Conservation (phyloP, 2,329 filamentous ascomycete genomes). For the Fusarium sp. region DNA sequence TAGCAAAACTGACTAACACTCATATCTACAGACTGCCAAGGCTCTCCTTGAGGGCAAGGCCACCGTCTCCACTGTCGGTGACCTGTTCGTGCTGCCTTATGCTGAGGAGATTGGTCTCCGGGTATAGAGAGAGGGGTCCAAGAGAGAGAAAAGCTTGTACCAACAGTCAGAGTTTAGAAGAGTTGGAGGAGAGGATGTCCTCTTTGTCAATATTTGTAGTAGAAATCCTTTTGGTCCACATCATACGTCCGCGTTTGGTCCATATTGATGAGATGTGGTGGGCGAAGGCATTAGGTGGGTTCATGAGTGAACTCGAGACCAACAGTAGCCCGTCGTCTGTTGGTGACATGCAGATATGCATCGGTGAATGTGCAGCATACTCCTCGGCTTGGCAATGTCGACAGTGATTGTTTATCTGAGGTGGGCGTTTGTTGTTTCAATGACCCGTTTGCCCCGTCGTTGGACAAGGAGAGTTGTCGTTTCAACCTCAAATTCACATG, state of each 20-base stretch:
- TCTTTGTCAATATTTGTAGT: conserved; percentile 58
- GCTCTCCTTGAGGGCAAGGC: conserved; percentile 87
- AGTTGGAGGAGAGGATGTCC: conserved; percentile 47
- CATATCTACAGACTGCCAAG: conserved; percentile 75
- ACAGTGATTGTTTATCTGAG: background rate
- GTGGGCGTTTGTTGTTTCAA: background rate
- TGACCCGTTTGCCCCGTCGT: background rate
- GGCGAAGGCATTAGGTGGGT: background rate
- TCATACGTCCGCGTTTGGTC: conserved; percentile 24
- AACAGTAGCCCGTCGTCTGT: background rate
- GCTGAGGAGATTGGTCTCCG: conserved; percentile 93
- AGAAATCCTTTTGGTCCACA: conserved; percentile 51
- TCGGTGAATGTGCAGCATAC: background rate
- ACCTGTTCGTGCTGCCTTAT: conserved; percentile 88
- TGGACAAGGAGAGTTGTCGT: background rate
- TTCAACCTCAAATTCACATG: background rate
- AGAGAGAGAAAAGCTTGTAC: conserved; percentile 52
- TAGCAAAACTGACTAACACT: conserved; percentile 39
- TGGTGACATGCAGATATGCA: background rate
- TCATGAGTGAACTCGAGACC: background rate
- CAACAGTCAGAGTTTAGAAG: conserved; percentile 55
- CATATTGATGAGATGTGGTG: conserved; percentile 1
- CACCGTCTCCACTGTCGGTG: conserved; percentile 86
- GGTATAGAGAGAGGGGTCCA: conserved; percentile 72
- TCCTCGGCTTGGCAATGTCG: background rate